Conservation (phyloP, 1,139 yeast genomes). For the Candida mesenterica region DNA sequence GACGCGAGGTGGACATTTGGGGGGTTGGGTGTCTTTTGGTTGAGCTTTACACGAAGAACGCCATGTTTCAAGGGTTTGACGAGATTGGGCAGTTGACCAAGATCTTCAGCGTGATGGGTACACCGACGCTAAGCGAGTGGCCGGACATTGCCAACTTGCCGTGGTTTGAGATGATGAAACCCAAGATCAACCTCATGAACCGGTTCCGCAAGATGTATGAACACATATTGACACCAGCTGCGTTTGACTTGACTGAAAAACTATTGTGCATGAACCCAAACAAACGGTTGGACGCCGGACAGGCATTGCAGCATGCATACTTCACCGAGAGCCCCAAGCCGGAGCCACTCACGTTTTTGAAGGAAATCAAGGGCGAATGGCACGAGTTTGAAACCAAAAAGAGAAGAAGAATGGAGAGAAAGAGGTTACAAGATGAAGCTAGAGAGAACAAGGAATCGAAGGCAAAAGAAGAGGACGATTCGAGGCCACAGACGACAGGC, state of each 20-base stretch:
- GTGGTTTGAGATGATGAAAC: constrained; percentile 87
- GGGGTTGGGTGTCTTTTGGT: constrained; percentile 91
- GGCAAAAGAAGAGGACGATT: constrained; percentile 7
- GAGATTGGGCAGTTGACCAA: constrained; percentile 80
- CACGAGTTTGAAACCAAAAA: constrained; percentile 95
- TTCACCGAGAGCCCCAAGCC: constrained; percentile 67
- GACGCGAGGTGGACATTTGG: constrained; percentile 93
- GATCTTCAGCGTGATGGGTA: constrained; percentile 82
- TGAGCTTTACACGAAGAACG: constrained; percentile 72
- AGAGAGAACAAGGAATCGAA: constrained; percentile 10
- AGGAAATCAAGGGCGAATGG: constrained; percentile 78
- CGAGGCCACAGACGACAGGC: too few species aligned
- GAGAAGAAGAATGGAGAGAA: constrained; percentile 63
- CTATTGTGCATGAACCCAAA: constrained; percentile 69
- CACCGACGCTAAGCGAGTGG: constrained; percentile 78
- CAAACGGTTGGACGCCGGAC: constrained; percentile 58
- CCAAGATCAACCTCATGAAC: constrained; percentile 46
- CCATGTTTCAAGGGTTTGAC: constrained; percentile 85
- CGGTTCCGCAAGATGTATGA: constrained; percentile 50
- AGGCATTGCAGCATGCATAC: constrained; percentile 65
- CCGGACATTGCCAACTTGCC: constrained; percentile 75
- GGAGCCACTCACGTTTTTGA: constrained; percentile 47
- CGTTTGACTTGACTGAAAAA: constrained; percentile 63
- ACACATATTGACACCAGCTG: constrained; percentile 45
- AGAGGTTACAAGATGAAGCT: constrained; percentile 37